Conservation (phyloP, 176 grass and related monocot species). For the Aechmea fasciata region DNA sequence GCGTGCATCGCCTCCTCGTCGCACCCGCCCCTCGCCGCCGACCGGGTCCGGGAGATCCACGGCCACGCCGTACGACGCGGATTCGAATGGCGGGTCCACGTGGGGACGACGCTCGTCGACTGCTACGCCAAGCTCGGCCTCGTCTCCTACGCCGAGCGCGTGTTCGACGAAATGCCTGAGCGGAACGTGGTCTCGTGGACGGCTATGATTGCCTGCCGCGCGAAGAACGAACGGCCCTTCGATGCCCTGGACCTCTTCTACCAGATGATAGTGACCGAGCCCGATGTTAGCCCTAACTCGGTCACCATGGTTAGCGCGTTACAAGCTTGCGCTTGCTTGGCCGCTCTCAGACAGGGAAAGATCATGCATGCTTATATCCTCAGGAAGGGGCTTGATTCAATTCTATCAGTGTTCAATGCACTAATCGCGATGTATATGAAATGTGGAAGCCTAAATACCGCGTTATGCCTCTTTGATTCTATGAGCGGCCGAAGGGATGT, state of each 20-base stretch:
- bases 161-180: constrained; percentile 52
- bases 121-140: constrained; percentile 72
- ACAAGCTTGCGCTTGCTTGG: constrained; percentile 46
- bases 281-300: constrained; percentile 38
- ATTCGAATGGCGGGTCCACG: constrained; percentile 34
- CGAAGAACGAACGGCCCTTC: constrained; percentile 63
- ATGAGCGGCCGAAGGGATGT: constrained; percentile 41
- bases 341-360: constrained; percentile 42
- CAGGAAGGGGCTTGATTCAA: constrained; percentile 41
- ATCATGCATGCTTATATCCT: constrained; percentile 55
- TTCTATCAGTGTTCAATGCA: constrained; percentile 47
- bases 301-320: constrained; percentile 51
- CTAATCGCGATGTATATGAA: constrained; percentile 70
- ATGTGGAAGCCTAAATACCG: constrained; percentile 47
- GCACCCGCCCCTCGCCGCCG: constrained; percentile 8
- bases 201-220: constrained; percentile 83
- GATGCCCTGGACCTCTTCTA: constrained; percentile 61
- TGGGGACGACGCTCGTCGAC: constrained; percentile 73
- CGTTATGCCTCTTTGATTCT: constrained; percentile 30
- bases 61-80: constrained; percentile 27
- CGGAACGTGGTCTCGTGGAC: constrained; percentile 81
- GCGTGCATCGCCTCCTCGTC: constrained; percentile 62
- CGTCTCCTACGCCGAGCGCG: constrained; percentile 27
- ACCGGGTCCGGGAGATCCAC: constrained; percentile 52
- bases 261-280: constrained; percentile 49